phyloP scores from a whole-genome alignment of 345 rosid genomes.

The Angophora floribunda region DNA sequence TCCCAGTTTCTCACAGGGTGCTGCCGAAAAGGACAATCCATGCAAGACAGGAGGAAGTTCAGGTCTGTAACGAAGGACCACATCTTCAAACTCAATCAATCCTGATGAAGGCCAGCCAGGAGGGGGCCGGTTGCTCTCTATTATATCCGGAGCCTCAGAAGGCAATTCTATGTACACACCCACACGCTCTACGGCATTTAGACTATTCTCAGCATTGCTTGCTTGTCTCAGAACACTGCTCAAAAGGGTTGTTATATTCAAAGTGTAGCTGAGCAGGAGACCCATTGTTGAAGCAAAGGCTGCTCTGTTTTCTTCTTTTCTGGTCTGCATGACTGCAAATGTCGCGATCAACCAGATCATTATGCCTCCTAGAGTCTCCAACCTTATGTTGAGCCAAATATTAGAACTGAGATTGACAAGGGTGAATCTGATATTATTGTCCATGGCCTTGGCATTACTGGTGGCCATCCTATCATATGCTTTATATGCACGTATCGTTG shows the following conservation, averaged over 20 bases:
- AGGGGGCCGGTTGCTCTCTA: conserved; percentile 63
- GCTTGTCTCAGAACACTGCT: conserved; percentile 83
- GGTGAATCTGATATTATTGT: conserved; percentile 83
- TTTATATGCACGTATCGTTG: conserved; percentile 86
- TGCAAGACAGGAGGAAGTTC: conserved; percentile 88
- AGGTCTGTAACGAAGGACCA: conserved; percentile 72
- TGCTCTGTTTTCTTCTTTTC: conserved; percentile 50
- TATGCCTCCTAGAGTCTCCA: conserved; percentile 79
- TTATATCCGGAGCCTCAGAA: conserved; percentile 65
- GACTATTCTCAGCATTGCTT: conserved; percentile 89
- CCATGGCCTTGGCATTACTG: conserved; percentile 78
- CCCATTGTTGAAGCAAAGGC: conserved; percentile 89
- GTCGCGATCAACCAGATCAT: conserved; percentile 97
- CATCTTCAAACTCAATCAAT: conserved; percentile 68
- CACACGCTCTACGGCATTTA: conserved; percentile 90
- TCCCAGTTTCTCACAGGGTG: conserved; percentile 79
- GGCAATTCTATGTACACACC: conserved; percentile 80
- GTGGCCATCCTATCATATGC: conserved; percentile 79
- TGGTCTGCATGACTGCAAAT: conserved; percentile 80
- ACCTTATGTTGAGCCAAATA: conserved; percentile 81
- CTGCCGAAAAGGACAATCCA: conserved; percentile 55
- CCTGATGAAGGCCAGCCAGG: conserved; percentile 88
- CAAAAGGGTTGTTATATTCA: conserved; percentile 67
- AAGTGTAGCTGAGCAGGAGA: conserved; percentile 83
- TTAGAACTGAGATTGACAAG: conserved; percentile 68